Conservation (phyloP, 2,329 filamentous ascomycete genomes). For the Penicillium polonicum region DNA sequence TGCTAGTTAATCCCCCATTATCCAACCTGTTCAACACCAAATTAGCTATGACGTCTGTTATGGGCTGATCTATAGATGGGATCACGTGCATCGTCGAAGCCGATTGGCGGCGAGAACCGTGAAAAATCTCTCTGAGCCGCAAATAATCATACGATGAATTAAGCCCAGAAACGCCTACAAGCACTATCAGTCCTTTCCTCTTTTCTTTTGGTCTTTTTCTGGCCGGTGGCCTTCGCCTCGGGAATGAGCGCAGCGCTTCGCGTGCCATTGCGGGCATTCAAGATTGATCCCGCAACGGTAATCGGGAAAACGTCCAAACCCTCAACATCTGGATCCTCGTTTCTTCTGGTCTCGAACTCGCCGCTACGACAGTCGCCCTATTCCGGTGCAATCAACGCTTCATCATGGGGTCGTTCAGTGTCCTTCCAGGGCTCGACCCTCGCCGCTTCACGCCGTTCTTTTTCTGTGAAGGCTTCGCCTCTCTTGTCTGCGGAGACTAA, state of each 20-base stretch:
- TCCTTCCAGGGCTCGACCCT: neutral
- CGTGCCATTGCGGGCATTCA: slow-evolving; percentile 34
- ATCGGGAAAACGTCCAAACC: slow-evolving; percentile 25
- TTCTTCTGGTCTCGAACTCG: slow-evolving; percentile 2
- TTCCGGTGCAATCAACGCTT: neutral
- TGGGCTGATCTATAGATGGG: slow-evolving; percentile 12
- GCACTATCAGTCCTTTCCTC: neutral
- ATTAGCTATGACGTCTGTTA: slow-evolving; percentile 12
- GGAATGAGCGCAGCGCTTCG: slow-evolving; percentile 38
- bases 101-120: slow-evolving; percentile 29
- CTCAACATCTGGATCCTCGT: slow-evolving; percentile 14
- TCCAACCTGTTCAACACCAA: neutral
- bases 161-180: slow-evolving; percentile 4
- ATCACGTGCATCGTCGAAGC: slow-evolving; percentile 25
- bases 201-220: neutral
- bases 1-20: neutral
- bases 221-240: slow-evolving; percentile 17
- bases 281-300: slow-evolving; percentile 30
- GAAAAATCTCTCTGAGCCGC: slow-evolving; percentile 21
- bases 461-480: slow-evolving; percentile 20
- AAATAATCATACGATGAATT: slow-evolving; percentile 14
- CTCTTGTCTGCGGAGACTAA: slow-evolving; percentile 13
- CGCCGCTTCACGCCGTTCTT: slow-evolving; percentile 11
- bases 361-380: neutral
- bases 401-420: neutral